Percentiles rank a stretch among this genome's conserved stretches.
These are phyloP conservation scores for Pyrenochaeta sp. DNA, from an alignment of 2,329 filamentous ascomycete genomes.

Conservation along the genomic window DNA sequence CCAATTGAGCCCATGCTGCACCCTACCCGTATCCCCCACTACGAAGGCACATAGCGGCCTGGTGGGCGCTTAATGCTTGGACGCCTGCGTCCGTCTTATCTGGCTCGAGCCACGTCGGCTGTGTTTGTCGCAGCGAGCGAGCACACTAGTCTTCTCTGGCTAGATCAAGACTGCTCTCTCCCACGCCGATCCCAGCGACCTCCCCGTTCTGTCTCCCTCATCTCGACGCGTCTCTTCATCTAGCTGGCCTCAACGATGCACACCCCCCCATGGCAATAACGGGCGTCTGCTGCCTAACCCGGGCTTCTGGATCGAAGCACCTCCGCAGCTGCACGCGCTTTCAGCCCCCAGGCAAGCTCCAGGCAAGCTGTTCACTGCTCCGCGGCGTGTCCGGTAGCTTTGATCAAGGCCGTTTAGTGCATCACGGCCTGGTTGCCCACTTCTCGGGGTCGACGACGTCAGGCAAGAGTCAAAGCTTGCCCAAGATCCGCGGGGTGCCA, in stretches of 20 bases:
- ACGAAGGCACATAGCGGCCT: slow-evolving; percentile 24
- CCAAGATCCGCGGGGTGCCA: slow-evolving; percentile 4
- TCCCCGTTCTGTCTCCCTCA: slow-evolving; percentile 13
- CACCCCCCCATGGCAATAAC: slow-evolving; percentile 12
- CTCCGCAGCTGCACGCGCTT: slow-evolving; percentile 12
- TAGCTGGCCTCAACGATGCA: slow-evolving; percentile 11
- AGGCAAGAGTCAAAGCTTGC: neutral
- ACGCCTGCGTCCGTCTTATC: slow-evolving; percentile 23
- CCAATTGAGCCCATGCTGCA: neutral
- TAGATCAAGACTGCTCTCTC: slow-evolving; percentile 13
- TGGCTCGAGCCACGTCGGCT: slow-evolving; percentile 26
- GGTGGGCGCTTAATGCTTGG: slow-evolving; percentile 32
- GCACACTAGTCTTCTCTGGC: slow-evolving; percentile 16
- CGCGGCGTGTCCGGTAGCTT: slow-evolving; percentile 5
- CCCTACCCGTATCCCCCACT: slow-evolving; percentile 10
- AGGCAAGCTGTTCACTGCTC: too few relatives aligned
- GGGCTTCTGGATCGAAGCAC: slow-evolving; percentile 13
- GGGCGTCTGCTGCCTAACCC: slow-evolving; percentile 23
- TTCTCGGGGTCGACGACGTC: neutral
- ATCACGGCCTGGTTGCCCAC: slow-evolving; percentile 1
- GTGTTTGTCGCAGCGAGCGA: slow-evolving; percentile 9
- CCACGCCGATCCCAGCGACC: slow-evolving; percentile 12
- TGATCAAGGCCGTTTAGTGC: slow-evolving; percentile 4
- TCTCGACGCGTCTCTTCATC: slow-evolving; percentile 20
- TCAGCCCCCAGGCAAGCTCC: slow-evolving; percentile 4